Percentiles rank a stretch among this genome's conserved stretches.
Conservation (phyloP, 164 flowering plant genomes). For the Nymphaea thermarum region DNA sequence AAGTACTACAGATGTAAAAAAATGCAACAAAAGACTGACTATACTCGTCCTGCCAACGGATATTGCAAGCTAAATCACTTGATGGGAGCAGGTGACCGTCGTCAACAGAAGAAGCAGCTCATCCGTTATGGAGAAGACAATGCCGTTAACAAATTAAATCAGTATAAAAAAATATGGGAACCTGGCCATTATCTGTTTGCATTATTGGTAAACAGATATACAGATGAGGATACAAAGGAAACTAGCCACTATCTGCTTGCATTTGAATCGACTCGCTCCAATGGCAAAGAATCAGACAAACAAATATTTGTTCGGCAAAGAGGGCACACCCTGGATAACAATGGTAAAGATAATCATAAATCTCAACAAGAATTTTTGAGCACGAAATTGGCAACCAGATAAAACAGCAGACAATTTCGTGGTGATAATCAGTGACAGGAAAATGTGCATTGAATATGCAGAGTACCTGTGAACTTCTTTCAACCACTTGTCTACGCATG, state of each 20-base stretch:
- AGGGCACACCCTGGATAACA: slow-evolving; percentile 58
- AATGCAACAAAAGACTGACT: no score
- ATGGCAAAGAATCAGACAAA: slow-evolving; percentile 16
- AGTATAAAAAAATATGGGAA: no score
- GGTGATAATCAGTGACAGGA: neutral
- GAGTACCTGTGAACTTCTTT: slow-evolving; percentile 89
- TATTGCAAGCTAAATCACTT: no score
- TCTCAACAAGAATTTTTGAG: neutral
- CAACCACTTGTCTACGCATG: slow-evolving; percentile 89
- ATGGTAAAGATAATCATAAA: neutral
- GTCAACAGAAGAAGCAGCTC: no score
- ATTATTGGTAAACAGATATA: neutral
- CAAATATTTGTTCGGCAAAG: slow-evolving; percentile 80
- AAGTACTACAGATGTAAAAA: no score
- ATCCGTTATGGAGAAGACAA: no score
- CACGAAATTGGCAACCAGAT: neutral
- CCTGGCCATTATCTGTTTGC: neutral
- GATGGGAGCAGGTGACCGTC: no score
- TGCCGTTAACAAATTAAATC: no score
- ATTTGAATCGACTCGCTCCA: slow-evolving; percentile 3
- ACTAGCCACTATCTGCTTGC: neutral
- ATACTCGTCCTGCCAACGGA: no score
- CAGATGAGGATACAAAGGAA: neutral
- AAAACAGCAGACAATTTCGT: neutral
- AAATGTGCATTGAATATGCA: neutral